Base-by-base conservation (phyloP, 495 filamentous ascomycete species). In the Neurospora sp. region DNA sequence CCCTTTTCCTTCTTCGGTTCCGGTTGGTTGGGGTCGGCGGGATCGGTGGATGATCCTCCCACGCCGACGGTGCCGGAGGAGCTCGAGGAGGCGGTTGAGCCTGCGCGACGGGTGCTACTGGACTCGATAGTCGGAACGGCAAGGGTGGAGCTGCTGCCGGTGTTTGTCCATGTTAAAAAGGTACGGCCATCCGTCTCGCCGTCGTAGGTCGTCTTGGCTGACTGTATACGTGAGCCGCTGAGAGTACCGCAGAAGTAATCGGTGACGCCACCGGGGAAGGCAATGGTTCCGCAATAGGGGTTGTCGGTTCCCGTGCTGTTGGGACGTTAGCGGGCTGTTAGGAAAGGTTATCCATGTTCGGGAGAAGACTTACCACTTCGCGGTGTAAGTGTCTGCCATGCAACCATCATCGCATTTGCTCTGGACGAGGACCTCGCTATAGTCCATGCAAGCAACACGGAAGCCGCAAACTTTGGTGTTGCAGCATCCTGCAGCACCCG, bases 231-330 rank as follows among this genome's bases (percentile, higher is more conserved):
- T 2, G 77, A 79, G 54, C 74, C 71, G 38, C 71, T 75, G 31
- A 77, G 39, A 3, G 74, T 74, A 59, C 77, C 75, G 76, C 84
- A 86, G 73, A 77, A 84, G 75, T 78, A 85, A 71, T 86, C 84
- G 24, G 73, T 75, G 34, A 84, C 75, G 1, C 81, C 78, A 8
- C 76, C 76, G 24, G 77, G 76, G 71, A 82, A 83, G 1, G 72
- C 72, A 24, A 85, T 75, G 1, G 84, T 85, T 62, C 78, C 79
- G 76, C 84, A 86, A 66, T 73, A 84, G 0, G 77, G 81, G 5
- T 69, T 39, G 11, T 66, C 31, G 0, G 72, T 42, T 69, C 74
- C 69, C 15, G 82, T 81, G 59, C 83, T 85, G 69, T 17, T 8
- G 13, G 9, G 11, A 5, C 17, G 43, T 73, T 40, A 72, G 42